Base-by-base conservation (phyloP, 805 yeast species). In the Teunomyces stri region DNA sequence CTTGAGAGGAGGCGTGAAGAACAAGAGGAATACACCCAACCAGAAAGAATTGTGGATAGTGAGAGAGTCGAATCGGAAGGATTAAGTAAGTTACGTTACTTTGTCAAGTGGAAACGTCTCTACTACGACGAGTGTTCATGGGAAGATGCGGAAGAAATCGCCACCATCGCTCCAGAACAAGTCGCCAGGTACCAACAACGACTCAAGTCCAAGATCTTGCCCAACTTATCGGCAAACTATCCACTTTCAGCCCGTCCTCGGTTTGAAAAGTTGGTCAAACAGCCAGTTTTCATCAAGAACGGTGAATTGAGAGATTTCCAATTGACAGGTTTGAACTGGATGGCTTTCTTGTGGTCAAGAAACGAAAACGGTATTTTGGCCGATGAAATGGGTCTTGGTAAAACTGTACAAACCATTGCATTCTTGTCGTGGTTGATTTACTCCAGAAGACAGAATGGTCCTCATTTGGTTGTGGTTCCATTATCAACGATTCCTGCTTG, bases 331-430 rank as follows among this genome's bases (percentile, higher is more conserved):
- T 78, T 94, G 52, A 94, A 94, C 68, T 94, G 99, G 99, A 94
- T 94, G 99, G 99, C 99, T 0, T 94, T 92, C 64, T 72, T 94
- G 51, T 94, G 99, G 99, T 89, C 96, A 3, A 81, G 97, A 59
- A 89, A 92, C 66, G 97, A 94, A 70, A 94, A 94, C 66, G 98
- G 99, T 47, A 94, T 94, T 43, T 72, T 94, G 36, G 99, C 99
- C 4, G 99, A 94, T 72, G 99, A 94, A 67, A 94, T 94, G 99
- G 99, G 99, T 46, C 77, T 94, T 46, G 99, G 99, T 53, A 94
- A 94, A 62, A 94, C 99, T 7, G 97, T 94, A 12, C 99, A 94
- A 68, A 94, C 98, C 0, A 96, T 94, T 11, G 80, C 96, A 2
- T 94, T 94, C 61, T 73, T 94, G 53, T 87, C 96, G 40, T 94